Evolutionary conservation across 495 filamentous ascomycete species (phyloP).

Genomic region (Aspergillus biplanus): DNA sequence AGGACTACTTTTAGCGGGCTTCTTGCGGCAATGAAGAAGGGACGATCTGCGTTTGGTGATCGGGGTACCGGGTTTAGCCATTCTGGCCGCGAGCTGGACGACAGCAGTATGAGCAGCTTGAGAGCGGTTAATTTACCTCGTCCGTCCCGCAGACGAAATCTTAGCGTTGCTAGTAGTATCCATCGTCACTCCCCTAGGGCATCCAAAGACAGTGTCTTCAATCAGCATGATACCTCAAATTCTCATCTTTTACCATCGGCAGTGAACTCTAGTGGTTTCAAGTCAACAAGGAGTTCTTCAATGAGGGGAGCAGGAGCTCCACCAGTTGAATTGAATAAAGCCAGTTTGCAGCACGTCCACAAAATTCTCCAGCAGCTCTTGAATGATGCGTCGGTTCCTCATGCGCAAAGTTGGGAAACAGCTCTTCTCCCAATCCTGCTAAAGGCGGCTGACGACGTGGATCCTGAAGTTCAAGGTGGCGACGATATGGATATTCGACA

Average conservation of each 20-base stretch:
- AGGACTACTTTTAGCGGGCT: conserved; percentile 56
- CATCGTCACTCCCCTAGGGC: conserved; percentile 71
- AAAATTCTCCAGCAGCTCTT: conserved; percentile 83
- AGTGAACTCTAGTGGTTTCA: conserved; percentile 48
- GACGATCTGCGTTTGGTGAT: conserved; percentile 72
- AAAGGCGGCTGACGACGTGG: conserved; percentile 91
- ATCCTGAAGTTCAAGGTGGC: conserved; percentile 83
- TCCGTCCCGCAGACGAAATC: conserved; percentile 67
- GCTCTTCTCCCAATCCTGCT: conserved; percentile 90
- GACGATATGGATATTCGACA: conserved; percentile 99
- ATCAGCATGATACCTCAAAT: conserved; percentile 33
- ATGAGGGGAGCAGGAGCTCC: conserved; percentile 77
- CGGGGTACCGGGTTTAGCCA: conserved; percentile 67
- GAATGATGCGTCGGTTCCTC: conserved; percentile 71
- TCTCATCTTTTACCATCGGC: conserved; percentile 24
- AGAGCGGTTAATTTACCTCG: conserved; percentile 57
- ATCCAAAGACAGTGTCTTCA: conserved; percentile 46
- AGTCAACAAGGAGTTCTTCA: conserved; percentile 79
- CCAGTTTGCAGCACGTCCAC: conserved; percentile 85
- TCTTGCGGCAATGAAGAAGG: conserved; percentile 69
- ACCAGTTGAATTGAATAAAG: conserved; percentile 78
- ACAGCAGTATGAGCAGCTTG: conserved; percentile 60
- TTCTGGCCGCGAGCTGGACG: conserved; percentile 63
- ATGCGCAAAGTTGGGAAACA: conserved; percentile 80
- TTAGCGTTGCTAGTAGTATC: conserved; percentile 73